Conservation (phyloP, 805 yeast genomes). For the Cyberlindnera americana region DNA sequence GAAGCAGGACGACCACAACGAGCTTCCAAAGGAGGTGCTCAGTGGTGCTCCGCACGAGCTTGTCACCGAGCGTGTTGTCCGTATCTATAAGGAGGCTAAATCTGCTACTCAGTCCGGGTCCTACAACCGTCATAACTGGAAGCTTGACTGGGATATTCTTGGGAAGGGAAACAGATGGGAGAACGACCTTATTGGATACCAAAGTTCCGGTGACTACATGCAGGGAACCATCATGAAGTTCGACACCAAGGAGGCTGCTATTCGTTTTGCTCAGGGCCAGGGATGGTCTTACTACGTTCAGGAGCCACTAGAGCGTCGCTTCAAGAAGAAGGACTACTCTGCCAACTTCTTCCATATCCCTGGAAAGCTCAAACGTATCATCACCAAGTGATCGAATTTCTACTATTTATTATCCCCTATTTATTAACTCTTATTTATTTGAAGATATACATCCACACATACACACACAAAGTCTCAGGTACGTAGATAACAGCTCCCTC, state of each 20-base stretch:
- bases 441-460: too few relatives aligned
- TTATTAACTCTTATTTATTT: conserved; percentile 8
- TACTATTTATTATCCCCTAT: not conserved
- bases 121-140: conserved; percentile 54
- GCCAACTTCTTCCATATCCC: conserved; percentile 64
- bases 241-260: conserved; percentile 71
- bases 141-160: conserved; percentile 78
- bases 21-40: conserved; percentile 50
- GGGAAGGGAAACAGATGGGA: conserved; percentile 84
- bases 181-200: conserved; percentile 84
- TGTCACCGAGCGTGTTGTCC: conserved; percentile 57
- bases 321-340: conserved; percentile 72
- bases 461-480: too few relatives aligned
- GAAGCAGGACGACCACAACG: conserved; percentile 26
- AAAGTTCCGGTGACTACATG: conserved; percentile 73
- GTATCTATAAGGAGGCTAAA: conserved; percentile 74
- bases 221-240: conserved; percentile 74
- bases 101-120: conserved; percentile 78
- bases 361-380: conserved; percentile 72
- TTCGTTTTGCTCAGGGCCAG: conserved; percentile 74
- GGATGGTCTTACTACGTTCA: conserved; percentile 84
- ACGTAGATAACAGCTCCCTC: too few relatives aligned
- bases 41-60: conserved; percentile 78
- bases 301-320: conserved; percentile 73
- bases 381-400: conserved; percentile 56